Evolutionary conservation across 768 basidiomycete genomes (phyloP).

Genomic region (Amanita muscaria): DNA sequence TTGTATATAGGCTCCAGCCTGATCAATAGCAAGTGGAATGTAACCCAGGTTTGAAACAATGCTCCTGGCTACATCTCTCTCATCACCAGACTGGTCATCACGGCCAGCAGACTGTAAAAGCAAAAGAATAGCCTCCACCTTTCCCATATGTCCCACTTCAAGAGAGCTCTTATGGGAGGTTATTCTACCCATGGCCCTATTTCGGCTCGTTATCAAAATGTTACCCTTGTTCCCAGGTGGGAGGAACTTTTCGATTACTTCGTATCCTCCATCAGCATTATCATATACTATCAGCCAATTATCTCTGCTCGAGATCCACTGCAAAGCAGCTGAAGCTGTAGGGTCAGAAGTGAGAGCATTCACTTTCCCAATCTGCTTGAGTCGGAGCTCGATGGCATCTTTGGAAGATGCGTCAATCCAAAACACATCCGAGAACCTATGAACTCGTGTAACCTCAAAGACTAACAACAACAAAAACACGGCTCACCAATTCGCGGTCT

Average conservation of each 20-base stretch:
- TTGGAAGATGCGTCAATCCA: slow-evolving; percentile 16
- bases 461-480: no score
- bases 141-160: slow-evolving; percentile 10
- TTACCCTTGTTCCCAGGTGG: slow-evolving; percentile 13
- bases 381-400: slow-evolving; percentile 7
- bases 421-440: slow-evolving; percentile 13
- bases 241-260: slow-evolving; percentile 6
- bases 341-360: neutral
- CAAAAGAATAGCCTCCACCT: slow-evolving; percentile 11
- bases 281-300: slow-evolving; percentile 15
- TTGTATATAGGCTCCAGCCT: slow-evolving; percentile 13
- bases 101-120: slow-evolving; percentile 10
- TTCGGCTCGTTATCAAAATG: slow-evolving; percentile 14
- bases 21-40: slow-evolving; percentile 12
- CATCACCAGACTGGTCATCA: neutral
- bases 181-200: slow-evolving; percentile 6
- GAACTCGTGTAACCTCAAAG: neutral
- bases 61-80: neutral
- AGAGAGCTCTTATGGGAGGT: neutral
- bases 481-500: no score
- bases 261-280: slow-evolving; percentile 12
- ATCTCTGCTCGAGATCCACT: slow-evolving; percentile 8
- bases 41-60: slow-evolving; percentile 8
- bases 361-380: slow-evolving; percentile 7
- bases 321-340: slow-evolving; percentile 3